A percentile compares a stretch with the other conserved stretches of the same genome.
Conservation (phyloP, 192 early-diverging fungal genomes). For the Entomortierella parvispora region DNA sequence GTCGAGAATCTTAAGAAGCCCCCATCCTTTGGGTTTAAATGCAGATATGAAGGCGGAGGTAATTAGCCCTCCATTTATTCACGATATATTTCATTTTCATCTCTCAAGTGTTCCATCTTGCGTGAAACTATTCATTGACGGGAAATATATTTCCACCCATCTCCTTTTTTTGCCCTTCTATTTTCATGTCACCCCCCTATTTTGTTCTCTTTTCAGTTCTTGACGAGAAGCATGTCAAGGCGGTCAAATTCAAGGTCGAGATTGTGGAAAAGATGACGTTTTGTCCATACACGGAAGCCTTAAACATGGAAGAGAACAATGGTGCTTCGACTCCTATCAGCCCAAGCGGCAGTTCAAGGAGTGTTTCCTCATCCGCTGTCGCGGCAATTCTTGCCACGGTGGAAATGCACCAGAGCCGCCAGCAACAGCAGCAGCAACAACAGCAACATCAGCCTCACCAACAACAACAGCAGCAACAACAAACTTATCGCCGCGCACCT, state of each 20-base stretch:
- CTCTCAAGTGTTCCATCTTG: too few relatives aligned
- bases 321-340: neutral
- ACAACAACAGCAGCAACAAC: slow-evolving; percentile 4
- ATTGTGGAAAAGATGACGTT: slow-evolving; percentile 26
- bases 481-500: neutral
- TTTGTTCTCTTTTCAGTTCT: slow-evolving; percentile 10
- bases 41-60: slow-evolving; percentile 40
- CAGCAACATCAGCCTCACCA: neutral
- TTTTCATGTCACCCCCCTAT: neutral
- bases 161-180: neutral
- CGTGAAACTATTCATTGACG: neutral
- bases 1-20: slow-evolving; percentile 12
- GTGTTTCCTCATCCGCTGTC: slow-evolving; percentile 29
- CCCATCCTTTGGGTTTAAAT: slow-evolving; percentile 29
- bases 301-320: neutral
- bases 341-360: slow-evolving; percentile 1
- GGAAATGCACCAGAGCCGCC: neutral
- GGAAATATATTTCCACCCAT: neutral
- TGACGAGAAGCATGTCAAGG: slow-evolving; percentile 26
- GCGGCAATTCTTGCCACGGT: slow-evolving; percentile 18
- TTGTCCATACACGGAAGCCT: neutral
- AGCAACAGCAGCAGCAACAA: neutral
- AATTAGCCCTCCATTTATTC: too few relatives aligned
- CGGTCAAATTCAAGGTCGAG: slow-evolving; percentile 48
- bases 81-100: too few relatives aligned